phyloP scores from a whole-genome alignment of 345 rosid species.

The Punica granatum region DNA sequence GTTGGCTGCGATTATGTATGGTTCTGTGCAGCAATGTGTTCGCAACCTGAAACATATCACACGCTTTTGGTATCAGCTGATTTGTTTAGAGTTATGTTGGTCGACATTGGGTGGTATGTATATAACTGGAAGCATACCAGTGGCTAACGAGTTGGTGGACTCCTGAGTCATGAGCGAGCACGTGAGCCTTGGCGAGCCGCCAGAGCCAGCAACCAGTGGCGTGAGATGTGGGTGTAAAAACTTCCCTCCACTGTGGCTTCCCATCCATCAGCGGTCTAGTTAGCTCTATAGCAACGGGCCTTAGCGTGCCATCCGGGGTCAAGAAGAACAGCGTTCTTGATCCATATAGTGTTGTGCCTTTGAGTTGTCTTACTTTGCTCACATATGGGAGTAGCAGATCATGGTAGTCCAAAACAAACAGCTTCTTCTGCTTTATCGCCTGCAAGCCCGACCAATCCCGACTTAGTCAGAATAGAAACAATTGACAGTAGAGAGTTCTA shows the following conservation, averaged over 20 bases:
- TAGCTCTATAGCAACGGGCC: conserved; percentile 59
- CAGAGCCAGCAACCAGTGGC: conserved; percentile 58
- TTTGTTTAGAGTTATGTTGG: no score
- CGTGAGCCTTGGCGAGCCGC: conserved; percentile 70
- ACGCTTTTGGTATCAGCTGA: no score
- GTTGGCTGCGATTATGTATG: conserved; percentile 57
- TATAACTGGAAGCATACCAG: conserved; percentile 30
- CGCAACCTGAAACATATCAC: conserved; percentile 38
- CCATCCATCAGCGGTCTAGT: conserved; percentile 44
- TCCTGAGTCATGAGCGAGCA: conserved; percentile 50
- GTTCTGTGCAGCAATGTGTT: conserved; percentile 61
- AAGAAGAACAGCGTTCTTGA: conserved; percentile 62
- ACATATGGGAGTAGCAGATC: conserved; percentile 59
- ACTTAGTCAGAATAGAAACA: not conserved
- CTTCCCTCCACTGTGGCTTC: conserved; percentile 61
- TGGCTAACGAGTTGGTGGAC: conserved; percentile 68
- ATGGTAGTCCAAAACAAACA: conserved; percentile 54
- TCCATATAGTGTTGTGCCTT: conserved; percentile 46
- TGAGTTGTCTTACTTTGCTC: conserved; percentile 42
- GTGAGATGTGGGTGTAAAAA: conserved; percentile 28
- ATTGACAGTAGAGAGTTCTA: not conserved
- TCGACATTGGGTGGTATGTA: no score
- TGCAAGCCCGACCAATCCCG: conserved; percentile 4
- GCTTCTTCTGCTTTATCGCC: conserved; percentile 42
- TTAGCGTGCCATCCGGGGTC: conserved; percentile 39